Evolutionary conservation across 495 filamentous ascomycete genomes (phyloP).

Genomic region (Daldinia concentrica): DNA sequence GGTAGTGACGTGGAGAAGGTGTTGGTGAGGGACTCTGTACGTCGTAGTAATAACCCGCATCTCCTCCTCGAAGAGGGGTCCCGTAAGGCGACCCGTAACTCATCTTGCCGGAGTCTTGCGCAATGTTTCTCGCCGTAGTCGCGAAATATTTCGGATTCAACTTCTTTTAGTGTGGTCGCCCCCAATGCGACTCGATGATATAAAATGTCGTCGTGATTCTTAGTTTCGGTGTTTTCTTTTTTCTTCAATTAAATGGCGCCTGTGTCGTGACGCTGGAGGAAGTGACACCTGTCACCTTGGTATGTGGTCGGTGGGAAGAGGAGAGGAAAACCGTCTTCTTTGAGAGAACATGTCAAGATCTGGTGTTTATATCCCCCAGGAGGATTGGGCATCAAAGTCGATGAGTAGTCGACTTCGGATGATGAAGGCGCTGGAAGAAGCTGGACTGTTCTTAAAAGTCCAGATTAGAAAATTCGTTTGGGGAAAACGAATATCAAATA

Average conservation of each 20-base stretch:
- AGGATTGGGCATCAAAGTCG: slow-evolving; percentile 47
- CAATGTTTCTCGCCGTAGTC: slow-evolving; percentile 41
- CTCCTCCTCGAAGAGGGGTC: slow-evolving; percentile 51
- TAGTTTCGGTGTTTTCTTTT: slow-evolving; percentile 34
- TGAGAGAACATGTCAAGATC: slow-evolving; percentile 61
- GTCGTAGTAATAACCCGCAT: slow-evolving; percentile 52
- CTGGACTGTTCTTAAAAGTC: slow-evolving; percentile 42
- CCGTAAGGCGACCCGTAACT: slow-evolving; percentile 59
- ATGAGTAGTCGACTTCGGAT: slow-evolving; percentile 40
- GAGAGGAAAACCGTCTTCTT: slow-evolving; percentile 59
- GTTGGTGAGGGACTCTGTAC: slow-evolving; percentile 61
- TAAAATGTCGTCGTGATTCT: slow-evolving; percentile 20
- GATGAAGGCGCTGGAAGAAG: slow-evolving; percentile 43
- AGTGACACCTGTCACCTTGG: slow-evolving; percentile 64
- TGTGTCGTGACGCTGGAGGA: slow-evolving; percentile 59
- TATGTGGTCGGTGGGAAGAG: slow-evolving; percentile 65
- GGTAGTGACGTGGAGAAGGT: slow-evolving; percentile 58
- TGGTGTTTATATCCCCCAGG: slow-evolving; percentile 51
- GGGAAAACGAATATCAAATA: slow-evolving; percentile 28
- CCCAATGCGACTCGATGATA: slow-evolving; percentile 34
- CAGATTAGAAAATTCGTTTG: slow-evolving; percentile 41
- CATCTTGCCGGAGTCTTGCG: slow-evolving; percentile 52
- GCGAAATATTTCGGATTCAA: slow-evolving; percentile 15
- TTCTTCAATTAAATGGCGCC: slow-evolving; percentile 48
- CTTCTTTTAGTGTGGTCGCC: slow-evolving; percentile 30